phyloP scores from a whole-genome alignment of 2,329 filamentous ascomycete species.

The Grosmannia serpens region DNA sequence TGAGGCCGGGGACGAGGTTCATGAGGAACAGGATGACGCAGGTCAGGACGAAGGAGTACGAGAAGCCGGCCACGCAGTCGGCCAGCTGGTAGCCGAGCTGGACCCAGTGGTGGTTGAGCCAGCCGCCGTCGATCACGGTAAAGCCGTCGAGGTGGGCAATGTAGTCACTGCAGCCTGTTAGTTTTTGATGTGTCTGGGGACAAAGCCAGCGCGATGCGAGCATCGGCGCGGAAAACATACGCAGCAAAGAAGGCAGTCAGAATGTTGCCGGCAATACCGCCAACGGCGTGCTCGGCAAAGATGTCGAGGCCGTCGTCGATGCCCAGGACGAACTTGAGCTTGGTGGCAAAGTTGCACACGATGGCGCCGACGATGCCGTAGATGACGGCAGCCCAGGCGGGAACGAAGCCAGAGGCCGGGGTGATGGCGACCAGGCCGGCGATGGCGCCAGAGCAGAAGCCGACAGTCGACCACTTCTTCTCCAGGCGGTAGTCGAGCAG shows the following conservation, averaged over 20 bases:
- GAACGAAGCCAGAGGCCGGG: constrained; percentile 70
- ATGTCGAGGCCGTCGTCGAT: constrained; percentile 85
- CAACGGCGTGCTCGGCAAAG: constrained; percentile 80
- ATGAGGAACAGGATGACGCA: constrained; percentile 59
- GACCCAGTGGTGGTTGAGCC: constrained; percentile 59
- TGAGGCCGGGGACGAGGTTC: constrained; percentile 60
- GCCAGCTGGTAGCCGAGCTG: constrained; percentile 63
- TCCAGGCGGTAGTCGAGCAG: constrained; percentile 84
- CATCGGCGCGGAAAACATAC: constrained; percentile 26
- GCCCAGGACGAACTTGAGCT: constrained; percentile 62
- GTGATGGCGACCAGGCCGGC: constrained; percentile 81
- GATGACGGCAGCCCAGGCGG: constrained; percentile 48
- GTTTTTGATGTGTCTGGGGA: not conserved
- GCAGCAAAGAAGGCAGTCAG: constrained; percentile 69
- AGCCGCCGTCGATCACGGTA: constrained; percentile 47
- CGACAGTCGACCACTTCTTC: constrained; percentile 86
- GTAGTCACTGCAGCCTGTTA: constrained; percentile 39
- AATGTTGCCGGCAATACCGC: constrained; percentile 70
- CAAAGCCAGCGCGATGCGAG: no score
- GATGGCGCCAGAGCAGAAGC: constrained; percentile 84
- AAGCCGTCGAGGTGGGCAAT: constrained; percentile 64
- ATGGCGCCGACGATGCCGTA: constrained; percentile 50
- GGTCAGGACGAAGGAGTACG: constrained; percentile 56
- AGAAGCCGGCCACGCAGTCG: constrained; percentile 52
- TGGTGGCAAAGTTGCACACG: constrained; percentile 75